Base-by-base conservation (phyloP, 345 rosid genomes). In the Pistacia vera region DNA sequence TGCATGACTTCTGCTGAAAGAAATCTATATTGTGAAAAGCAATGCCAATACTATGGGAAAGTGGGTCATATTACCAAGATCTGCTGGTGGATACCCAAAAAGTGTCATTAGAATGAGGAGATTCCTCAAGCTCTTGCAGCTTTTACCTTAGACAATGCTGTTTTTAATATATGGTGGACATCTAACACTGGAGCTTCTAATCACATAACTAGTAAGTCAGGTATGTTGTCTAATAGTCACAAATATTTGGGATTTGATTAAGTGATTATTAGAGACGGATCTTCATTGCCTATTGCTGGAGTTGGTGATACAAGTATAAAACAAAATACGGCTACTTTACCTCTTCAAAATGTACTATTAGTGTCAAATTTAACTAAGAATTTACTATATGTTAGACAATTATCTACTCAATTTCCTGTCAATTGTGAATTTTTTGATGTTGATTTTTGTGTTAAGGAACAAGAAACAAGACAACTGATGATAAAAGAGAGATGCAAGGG, bases 361-460 rank as follows among this genome's bases (percentile, higher is more conserved):
- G 33, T 30, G 33, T 2, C 33, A 30, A 30, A 30, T 30, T 30
- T 30, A 1, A 30, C 33, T 30, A 30, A 30, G 33, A 30, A 30
- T 30, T 30, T 30, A 30, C 3, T 30, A 30, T 30, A 2, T 30
- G 33, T 30, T 30, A 30, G 33, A 0, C 3, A 30, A 30, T 30
- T 30, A 30, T 1, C 33, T 30, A 30, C 33, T 30, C 33, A 30
- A 30, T 30, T 30, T 30, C 33, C 33, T 30, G 3, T 30, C 33
- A 30, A 30, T 30, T 30, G 33, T 30, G 33, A 30, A 30, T 59
- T 67, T 16, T 56, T n/a, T 75, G 28, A 75, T 67, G 49, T 67
- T 57, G 59, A 41, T 68, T 76, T 76, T 60, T 68, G 36, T 76
- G 52, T 76, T 1, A 76, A 68, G 68, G 79, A 46, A 58, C 18